These are phyloP conservation scores for Spongospora subterranea DNA, from an alignment of 208 protist genomes.

Conservation along the genomic window DNA sequence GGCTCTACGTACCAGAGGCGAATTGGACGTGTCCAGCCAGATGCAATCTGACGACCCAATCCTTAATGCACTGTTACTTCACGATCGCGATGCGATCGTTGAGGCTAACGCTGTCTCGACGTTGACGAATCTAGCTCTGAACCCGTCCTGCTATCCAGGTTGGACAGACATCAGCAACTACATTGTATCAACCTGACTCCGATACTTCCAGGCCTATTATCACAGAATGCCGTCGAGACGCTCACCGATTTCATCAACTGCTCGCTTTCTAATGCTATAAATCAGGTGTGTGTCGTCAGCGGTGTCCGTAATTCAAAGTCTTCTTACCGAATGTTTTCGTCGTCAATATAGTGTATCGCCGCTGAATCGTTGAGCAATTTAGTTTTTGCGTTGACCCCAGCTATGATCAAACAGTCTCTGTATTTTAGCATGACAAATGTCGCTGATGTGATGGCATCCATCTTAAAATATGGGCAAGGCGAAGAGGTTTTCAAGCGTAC, in stretches of 20 bases:
- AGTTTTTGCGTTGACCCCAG: slow-evolving; percentile 6
- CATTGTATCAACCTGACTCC: background rate
- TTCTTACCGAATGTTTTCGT: background rate
- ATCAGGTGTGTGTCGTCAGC: background rate
- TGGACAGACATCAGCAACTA: background rate
- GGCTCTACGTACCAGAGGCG: too few species aligned
- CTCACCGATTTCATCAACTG: slow-evolving; percentile 49
- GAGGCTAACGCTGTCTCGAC: slow-evolving; percentile 45
- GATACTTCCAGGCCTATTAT: background rate
- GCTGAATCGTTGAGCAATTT: background rate
- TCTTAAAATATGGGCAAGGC: slow-evolving; percentile 2
- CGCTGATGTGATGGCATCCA: slow-evolving; percentile 1
- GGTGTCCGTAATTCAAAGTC: background rate
- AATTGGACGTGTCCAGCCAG: background rate
- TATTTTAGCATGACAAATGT: slow-evolving; percentile 53
- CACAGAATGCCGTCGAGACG: background rate
- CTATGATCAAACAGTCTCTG: slow-evolving; percentile 14
- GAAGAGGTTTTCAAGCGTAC: background rate
- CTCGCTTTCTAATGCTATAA: slow-evolving; percentile 1
- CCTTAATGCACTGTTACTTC: background rate
- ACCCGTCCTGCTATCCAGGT: background rate
- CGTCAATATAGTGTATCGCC: background rate
- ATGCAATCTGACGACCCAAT: slow-evolving; percentile 1
- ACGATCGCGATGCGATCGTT: slow-evolving; percentile 31
- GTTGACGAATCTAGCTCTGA: slow-evolving; percentile 31